phyloP scores from a whole-genome alignment of 2,329 filamentous ascomycete genomes.

The Coniochaeta prunicola region DNA sequence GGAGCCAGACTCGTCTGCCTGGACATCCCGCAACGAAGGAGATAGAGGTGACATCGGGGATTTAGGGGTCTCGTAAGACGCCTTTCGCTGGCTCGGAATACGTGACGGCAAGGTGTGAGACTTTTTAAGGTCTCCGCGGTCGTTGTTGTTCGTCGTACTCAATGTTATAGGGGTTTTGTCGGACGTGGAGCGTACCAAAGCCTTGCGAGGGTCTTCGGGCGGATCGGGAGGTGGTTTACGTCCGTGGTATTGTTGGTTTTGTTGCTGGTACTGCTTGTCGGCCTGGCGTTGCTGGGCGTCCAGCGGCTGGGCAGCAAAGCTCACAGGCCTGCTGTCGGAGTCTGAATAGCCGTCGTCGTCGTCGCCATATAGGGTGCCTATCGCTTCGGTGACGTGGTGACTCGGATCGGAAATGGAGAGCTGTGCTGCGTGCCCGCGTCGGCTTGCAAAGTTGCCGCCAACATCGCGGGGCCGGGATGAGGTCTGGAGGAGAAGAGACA shows the following conservation, averaged over 20 bases:
- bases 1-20: conserved; percentile 51
- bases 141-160: conserved; percentile 23
- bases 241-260: conserved; percentile 36
- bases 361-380: conserved; percentile 83
- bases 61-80: conserved; percentile 29
- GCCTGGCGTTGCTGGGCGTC: conserved; percentile 40
- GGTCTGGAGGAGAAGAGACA: conserved; percentile 32
- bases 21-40: conserved; percentile 44
- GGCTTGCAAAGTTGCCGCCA: conserved; percentile 49
- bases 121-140: conserved; percentile 27
- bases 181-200: conserved; percentile 37
- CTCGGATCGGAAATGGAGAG: conserved; percentile 75
- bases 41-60: conserved; percentile 31
- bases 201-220: conserved; percentile 29
- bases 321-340: conserved; percentile 55
- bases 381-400: conserved; percentile 91
- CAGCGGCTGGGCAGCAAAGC: conserved; percentile 58
- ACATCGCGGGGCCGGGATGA: conserved; percentile 51
- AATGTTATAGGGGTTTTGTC: conserved; percentile 27
- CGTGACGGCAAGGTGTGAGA: conserved; percentile 33
- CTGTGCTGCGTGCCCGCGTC: conserved; percentile 51
- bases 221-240: conserved; percentile 22
- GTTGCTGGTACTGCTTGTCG: conserved; percentile 6
- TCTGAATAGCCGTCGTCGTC: conserved; percentile 55
- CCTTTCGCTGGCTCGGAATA: conserved; percentile 31